Evolutionary conservation across 139 green algal species (phyloP), one percentile per base, ranked within the genome.

Genomic region (Asterochloris erici): DNA sequence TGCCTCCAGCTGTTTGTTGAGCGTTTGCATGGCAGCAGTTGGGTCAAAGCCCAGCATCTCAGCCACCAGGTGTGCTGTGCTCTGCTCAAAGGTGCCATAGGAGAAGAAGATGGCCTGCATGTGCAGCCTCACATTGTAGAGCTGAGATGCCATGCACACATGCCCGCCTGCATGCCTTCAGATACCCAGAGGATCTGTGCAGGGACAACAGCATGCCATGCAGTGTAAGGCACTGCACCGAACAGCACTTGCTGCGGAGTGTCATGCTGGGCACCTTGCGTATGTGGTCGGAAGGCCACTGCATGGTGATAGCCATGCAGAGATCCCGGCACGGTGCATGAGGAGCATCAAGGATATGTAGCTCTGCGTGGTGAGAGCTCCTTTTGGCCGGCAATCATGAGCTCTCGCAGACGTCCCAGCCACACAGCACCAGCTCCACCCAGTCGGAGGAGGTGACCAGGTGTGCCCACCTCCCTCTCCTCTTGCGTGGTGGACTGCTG

Each of bases 31-130:
- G 17, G 89, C 88, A 12, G 89, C 73, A 23, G 87, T 61, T 15
- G 87, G 87, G 62, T 91, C 63, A 60, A 91, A 91, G 54, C 86
- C 88, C 17, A 91, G 77, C 77, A 89, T 77, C 79, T 89, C 86
- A 9, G 86, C 88, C 77, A 86, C 61, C 10, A 84, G 66, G 14
- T 80, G 77, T 38, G 87, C 85, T 63, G 81, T 77, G 19, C n/a
- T 64, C 9, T 28, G 68, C 26, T 71, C 54, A 38, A 89, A 62
- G 38, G 73, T 75, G 14, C 77, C 83, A 74, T 79, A 85, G 21
- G 73, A 79, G 19, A 82, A 77, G 81, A 88, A 88, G 14, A 88
- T 77, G 27, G 80, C 80, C 70, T 74, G 82, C 60, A 69, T 15
- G 23, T n/a, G 9, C 19, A 26, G 24, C 74, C 77, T 21, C 86